Percentiles rank a stretch among this genome's conserved stretches.
These are phyloP conservation scores for Aspergillus fructus DNA, from an alignment of 2,329 filamentous ascomycete genomes.

Conservation along the genomic window DNA sequence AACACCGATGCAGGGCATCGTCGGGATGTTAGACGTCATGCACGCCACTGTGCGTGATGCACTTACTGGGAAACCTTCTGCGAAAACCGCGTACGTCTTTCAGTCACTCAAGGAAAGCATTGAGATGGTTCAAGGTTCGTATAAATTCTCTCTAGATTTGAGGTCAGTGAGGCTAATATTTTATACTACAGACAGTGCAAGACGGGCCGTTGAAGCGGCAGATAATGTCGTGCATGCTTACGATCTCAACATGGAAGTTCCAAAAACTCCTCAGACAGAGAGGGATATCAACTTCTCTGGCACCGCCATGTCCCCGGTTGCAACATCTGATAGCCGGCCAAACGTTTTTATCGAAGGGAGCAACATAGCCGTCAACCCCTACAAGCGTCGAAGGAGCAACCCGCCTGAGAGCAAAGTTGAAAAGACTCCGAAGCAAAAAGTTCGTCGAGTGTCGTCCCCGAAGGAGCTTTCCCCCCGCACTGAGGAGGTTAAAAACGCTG, in stretches of 20 bases:
- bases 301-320: slow-evolving; percentile 22
- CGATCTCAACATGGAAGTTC: slow-evolving; percentile 72
- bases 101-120: slow-evolving; percentile 66
- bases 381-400: slow-evolving; percentile 47
- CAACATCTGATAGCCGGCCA: slow-evolving; percentile 35
- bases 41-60: slow-evolving; percentile 69
- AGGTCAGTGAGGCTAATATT: slow-evolving; percentile 6
- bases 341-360: slow-evolving; percentile 44
- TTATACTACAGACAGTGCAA: slow-evolving; percentile 59
- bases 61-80: slow-evolving; percentile 54
- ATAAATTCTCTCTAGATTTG: neutral
- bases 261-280: slow-evolving; percentile 57
- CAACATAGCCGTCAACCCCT: slow-evolving; percentile 43
- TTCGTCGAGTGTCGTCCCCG: slow-evolving; percentile 30
- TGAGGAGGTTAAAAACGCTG: slow-evolving; percentile 41
- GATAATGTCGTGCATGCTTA: slow-evolving; percentile 76
- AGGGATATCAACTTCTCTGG: slow-evolving; percentile 36
- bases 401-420: slow-evolving; percentile 35
- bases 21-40: slow-evolving; percentile 76
- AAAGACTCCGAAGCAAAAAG: slow-evolving; percentile 37
- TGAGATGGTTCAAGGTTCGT: slow-evolving; percentile 65
- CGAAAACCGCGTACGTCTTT: slow-evolving; percentile 56
- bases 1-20: slow-evolving; percentile 74
- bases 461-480: slow-evolving; percentile 40
- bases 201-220: slow-evolving; percentile 69